These are phyloP conservation scores for Hyphopichia buzzinii DNA, from an alignment of 1,139 yeast genomes.

Conservation along the genomic window DNA sequence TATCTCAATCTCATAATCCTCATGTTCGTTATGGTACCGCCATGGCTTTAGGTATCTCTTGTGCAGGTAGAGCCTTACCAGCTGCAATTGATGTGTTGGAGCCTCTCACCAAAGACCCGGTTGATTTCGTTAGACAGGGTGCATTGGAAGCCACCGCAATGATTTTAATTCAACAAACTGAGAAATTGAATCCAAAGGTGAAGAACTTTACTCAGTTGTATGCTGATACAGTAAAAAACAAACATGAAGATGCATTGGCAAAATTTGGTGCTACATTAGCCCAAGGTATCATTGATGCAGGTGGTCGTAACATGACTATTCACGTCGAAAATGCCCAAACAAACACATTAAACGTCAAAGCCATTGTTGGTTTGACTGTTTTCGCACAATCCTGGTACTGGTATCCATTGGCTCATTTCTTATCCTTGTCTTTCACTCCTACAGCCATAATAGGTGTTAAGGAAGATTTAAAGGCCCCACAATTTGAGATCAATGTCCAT, in stretches of 20 bases:
- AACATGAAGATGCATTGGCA: conserved; percentile 95
- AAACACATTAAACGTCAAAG: conserved; percentile 84
- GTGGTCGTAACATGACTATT: conserved; percentile 97
- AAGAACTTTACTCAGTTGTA: conserved; percentile 71
- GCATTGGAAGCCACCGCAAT: conserved; percentile 91
- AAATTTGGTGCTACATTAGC: conserved; percentile 97
- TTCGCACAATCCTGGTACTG: conserved; percentile 97
- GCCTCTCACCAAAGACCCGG: conserved; percentile 90
- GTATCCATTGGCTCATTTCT: conserved; percentile 95
- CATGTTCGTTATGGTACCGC: conserved; percentile 99
- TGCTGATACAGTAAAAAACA: conserved; percentile 73
- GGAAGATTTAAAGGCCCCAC: conserved; percentile 83
- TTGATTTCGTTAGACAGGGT: conserved; percentile 97
- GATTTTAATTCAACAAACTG: conserved; percentile 93
- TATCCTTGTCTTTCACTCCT: conserved; percentile 89
- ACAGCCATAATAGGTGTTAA: conserved; percentile 88
- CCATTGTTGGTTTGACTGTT: conserved; percentile 87
- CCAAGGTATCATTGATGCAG: conserved; percentile 98
- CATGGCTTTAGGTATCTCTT: conserved; percentile 92
- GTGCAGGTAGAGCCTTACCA: conserved; percentile 90
- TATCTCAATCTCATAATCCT: conserved; percentile 94
- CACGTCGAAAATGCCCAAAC: conserved; percentile 88
- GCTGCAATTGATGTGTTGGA: conserved; percentile 91
- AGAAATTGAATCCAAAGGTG: conserved; percentile 77
- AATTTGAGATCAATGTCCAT: conserved; percentile 77